A percentile compares a stretch with the other conserved stretches of the same genome.
Evolutionary conservation across 331 rosid genomes (phyloP).

Genomic region (Telfairia occidentalis): DNA sequence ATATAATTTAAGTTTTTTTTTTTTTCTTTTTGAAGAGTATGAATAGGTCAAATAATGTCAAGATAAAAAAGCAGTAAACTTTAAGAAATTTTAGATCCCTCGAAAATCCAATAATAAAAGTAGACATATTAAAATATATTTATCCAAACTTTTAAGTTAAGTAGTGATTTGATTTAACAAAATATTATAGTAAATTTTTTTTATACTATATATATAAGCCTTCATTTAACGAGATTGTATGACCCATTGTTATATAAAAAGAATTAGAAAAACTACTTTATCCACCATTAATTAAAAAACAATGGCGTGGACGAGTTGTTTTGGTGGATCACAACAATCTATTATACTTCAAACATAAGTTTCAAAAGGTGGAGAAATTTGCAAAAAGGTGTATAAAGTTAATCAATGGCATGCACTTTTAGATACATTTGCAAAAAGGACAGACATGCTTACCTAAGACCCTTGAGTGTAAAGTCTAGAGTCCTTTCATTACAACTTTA

Average conservation of each 20-base stretch:
- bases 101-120: background rate
- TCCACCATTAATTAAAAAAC: background rate
- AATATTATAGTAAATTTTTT: no score
- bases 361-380: background rate
- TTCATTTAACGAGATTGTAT: background rate
- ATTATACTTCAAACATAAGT: constrained; percentile 4
- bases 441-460: constrained; percentile 11
- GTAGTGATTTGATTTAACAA: no score
- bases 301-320: background rate
- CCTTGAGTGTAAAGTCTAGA: background rate
- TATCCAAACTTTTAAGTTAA: no score
- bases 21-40: background rate
- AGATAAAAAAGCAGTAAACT: background rate
- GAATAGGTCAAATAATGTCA: background rate
- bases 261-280: background rate
- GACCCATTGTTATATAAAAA: background rate
- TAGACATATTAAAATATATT: background rate
- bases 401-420: background rate
- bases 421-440: constrained; percentile 3
- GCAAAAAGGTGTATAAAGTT: background rate
- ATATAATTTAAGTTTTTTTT: background rate
- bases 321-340: background rate
- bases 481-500: background rate
- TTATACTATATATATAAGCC: background rate
- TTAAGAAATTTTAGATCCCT: background rate